Evolutionary conservation across 2,329 filamentous ascomycete genomes (phyloP).

Genomic region (Aspergillus sp.): DNA sequence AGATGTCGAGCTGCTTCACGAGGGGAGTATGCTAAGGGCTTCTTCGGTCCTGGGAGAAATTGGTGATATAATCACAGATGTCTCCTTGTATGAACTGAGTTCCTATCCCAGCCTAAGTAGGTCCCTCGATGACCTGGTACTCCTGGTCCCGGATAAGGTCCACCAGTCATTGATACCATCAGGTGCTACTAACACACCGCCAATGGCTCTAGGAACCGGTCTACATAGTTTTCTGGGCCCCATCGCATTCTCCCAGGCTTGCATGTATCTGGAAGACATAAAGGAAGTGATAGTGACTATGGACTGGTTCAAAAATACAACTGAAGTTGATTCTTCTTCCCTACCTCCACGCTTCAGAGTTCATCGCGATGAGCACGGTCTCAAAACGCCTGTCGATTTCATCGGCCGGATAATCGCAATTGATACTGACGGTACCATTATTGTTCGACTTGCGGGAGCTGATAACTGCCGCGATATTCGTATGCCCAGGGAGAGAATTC

Average conservation of each 20-base stretch:
- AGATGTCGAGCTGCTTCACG: constrained; percentile 30
- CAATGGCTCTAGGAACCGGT: constrained; percentile 5
- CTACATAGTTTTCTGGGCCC: constrained; percentile 11
- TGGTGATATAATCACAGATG: constrained; percentile 40
- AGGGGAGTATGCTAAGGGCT: constrained; percentile 33
- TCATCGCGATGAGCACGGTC: constrained; percentile 9
- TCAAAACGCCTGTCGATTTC: constrained; percentile 37
- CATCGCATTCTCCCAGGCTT: constrained; percentile 6
- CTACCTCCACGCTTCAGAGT: constrained; percentile 12
- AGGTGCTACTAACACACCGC: background rate
- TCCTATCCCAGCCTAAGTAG: constrained; percentile 46
- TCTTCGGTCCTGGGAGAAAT: constrained; percentile 41
- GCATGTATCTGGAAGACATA: constrained; percentile 12
- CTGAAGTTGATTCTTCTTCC: constrained; percentile 9
- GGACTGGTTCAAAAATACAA: constrained; percentile 17
- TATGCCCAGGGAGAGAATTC: constrained; percentile 45
- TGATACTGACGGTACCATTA: constrained; percentile 48
- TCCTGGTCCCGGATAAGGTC: constrained; percentile 36
- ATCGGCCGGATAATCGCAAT: constrained; percentile 55
- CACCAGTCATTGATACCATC: constrained; percentile 6
- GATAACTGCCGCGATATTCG: constrained; percentile 47
- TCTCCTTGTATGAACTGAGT: constrained; percentile 56
- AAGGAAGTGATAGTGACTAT: constrained; percentile 10
- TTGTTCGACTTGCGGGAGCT: constrained; percentile 50
- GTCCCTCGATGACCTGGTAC: constrained; percentile 49